Base-by-base conservation (phyloP, 208 protist species). In the Phytomonas sp. region DNA sequence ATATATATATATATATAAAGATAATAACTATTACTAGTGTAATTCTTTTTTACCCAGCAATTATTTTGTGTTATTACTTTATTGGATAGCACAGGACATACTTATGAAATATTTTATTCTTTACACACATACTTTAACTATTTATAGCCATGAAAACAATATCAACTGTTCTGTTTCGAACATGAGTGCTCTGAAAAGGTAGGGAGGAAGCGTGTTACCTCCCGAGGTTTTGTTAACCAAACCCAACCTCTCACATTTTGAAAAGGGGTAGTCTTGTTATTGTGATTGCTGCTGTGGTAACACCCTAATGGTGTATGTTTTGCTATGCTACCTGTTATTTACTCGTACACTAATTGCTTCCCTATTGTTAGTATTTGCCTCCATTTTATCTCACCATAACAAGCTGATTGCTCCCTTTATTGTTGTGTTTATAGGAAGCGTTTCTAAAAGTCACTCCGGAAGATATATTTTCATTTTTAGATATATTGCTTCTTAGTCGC, bases 1-100 rank as follows among this genome's bases (percentile, higher is more conserved):
- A 12, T 63, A 52, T 78, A 60, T 68, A 67, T 70, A 29, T 71
- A 5, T 77, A 67, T 67, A 29, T 63, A 4, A 19, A 26, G 6
- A 32, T n/a, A 45, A 26, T n/a, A 31, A 10, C 59, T 1, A 67
- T 30, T 59, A 52, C 30, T 33, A 29, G 37, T 49, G 32, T 67
- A 62, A 56, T 40, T 67, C 31, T 65, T 65, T 42, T 67, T 52
- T 67, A 62, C 29, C 19, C 30, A 12, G 23, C 64, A 11, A 67
- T 29, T 6, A 8, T 72, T 71, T 70, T 33, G 61, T 37, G 0
- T 49, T 31, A 23, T 30, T n/a, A 10, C 0, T 3, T 63, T 63
- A 10, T 31, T n/a, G 62, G 11, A 30, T 23, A 26, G 29, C 34
- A 19, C 31, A 16, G 12, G 64, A 32, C n/a, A 16, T 2, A 33